Conservation (phyloP, 257 asterid genomes). For the Solanum pinnatisectum region DNA sequence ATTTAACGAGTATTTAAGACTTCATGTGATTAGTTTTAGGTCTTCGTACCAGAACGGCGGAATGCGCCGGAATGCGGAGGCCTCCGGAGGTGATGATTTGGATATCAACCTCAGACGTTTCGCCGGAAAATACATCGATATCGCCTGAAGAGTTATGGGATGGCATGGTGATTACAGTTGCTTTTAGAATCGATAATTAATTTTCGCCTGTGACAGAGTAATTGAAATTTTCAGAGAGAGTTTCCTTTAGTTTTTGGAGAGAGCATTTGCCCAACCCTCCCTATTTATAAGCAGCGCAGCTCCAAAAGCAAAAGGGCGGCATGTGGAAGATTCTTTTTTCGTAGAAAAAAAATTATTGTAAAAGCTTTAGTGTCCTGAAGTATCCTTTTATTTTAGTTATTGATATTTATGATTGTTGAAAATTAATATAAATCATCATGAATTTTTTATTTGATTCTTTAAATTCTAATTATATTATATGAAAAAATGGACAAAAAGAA, state of each 20-base stretch:
- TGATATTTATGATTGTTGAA: too few species aligned
- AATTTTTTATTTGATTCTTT: neutral
- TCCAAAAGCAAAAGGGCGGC: neutral
- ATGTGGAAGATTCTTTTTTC: neutral
- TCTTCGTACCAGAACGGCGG: constrained; percentile 46
- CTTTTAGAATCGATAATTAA: neutral
- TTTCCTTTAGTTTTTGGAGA: neutral
- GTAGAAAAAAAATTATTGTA: neutral
- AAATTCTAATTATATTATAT: neutral
- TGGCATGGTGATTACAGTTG: neutral
- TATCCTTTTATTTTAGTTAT: too few species aligned
- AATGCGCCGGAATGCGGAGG: constrained; percentile 53
- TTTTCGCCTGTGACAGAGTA: neutral
- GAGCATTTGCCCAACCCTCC: neutral
- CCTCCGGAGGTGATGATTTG: constrained; percentile 55
- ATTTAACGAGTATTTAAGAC: neutral
- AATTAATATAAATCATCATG: neutral
- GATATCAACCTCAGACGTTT: constrained; percentile 47
- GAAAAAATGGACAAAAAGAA: neutral
- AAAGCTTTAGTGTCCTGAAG: accelerated
- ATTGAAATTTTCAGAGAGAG: neutral
- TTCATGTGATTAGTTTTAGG: neutral
- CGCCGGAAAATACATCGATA: constrained; percentile 2
- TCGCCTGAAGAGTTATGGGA: constrained; percentile 11
- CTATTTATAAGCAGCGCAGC: neutral